Percentiles rank a stretch among this genome's conserved stretches.
These are phyloP conservation scores for Eleusine indica DNA, from an alignment of 176 grass and related monocot genomes.

Conservation along the genomic window DNA sequence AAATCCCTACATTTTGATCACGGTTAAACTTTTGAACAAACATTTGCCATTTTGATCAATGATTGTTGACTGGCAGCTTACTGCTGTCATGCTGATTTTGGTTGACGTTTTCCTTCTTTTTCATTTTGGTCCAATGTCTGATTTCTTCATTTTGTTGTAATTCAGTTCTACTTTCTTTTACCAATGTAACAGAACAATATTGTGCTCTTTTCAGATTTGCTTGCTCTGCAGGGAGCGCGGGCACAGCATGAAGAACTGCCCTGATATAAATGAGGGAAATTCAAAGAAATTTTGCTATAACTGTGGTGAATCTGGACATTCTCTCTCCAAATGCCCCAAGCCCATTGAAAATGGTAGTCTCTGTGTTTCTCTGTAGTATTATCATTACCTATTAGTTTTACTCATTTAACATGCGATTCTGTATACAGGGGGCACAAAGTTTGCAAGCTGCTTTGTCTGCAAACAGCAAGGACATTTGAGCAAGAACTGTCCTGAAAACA, in stretches of 20 bases:
- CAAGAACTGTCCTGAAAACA: constrained; percentile 84
- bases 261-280: constrained; percentile 65
- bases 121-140: constrained; percentile 11
- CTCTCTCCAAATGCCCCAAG: constrained; percentile 77
- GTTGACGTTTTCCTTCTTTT: neutral
- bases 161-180: neutral
- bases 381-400: constrained; percentile 21
- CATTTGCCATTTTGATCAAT: neutral
- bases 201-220: constrained; percentile 66
- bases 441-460: constrained; percentile 90
- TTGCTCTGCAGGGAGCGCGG: constrained; percentile 81
- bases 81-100: neutral
- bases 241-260: constrained; percentile 91
- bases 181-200: neutral
- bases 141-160: neutral
- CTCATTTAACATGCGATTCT: constrained; percentile 21
- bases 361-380: constrained; percentile 7
- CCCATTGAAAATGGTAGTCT: constrained; percentile 77
- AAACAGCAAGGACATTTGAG: constrained; percentile 85
- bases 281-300: constrained; percentile 88
- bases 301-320: constrained; percentile 81
- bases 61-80: constrained; percentile 23
- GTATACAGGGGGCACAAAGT: constrained; percentile 75
- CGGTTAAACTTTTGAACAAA: neutral
- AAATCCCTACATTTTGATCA: neutral